Conservation (phyloP, 805 yeast species). For the Saccharomyces jurei region DNA sequence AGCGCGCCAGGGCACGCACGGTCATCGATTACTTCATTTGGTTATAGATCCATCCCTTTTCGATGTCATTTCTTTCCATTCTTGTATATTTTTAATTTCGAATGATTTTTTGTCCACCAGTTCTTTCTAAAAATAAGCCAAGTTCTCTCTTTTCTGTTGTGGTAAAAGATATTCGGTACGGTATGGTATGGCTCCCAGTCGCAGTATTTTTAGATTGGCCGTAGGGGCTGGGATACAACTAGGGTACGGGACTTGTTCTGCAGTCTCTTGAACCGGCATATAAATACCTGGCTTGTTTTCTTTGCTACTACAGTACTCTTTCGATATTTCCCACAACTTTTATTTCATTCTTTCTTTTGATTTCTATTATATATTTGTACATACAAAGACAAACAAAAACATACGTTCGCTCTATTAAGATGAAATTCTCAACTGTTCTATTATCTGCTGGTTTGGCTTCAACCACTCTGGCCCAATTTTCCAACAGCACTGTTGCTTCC, state of each 20-base stretch:
- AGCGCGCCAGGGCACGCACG: not conserved
- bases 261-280: not conserved
- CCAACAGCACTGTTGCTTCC: slow-evolving; percentile 1
- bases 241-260: not conserved
- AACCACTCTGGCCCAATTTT: slow-evolving; percentile 2
- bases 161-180: not conserved
- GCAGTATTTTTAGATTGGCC: not conserved
- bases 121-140: not conserved
- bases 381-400: not conserved
- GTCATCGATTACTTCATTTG: not conserved
- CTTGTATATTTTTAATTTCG: not conserved
- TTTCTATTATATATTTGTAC: not conserved
- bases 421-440: slow-evolving; percentile 3
- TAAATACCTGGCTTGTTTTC: not conserved
- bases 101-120: not conserved
- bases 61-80: not conserved
- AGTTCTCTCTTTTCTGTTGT: not conserved
- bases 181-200: not conserved
- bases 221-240: not conserved
- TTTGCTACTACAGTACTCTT: not conserved
- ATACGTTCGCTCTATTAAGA: not conserved
- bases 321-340: not conserved
- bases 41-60: not conserved
- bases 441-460: slow-evolving; percentile 6
- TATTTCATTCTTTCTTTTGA: not conserved